Percentiles rank a stretch among this genome's conserved stretches.
These are phyloP conservation scores for Thinopyrum elongatum DNA, from an alignment of 176 grass and related monocot species.

Conservation along the genomic window DNA sequence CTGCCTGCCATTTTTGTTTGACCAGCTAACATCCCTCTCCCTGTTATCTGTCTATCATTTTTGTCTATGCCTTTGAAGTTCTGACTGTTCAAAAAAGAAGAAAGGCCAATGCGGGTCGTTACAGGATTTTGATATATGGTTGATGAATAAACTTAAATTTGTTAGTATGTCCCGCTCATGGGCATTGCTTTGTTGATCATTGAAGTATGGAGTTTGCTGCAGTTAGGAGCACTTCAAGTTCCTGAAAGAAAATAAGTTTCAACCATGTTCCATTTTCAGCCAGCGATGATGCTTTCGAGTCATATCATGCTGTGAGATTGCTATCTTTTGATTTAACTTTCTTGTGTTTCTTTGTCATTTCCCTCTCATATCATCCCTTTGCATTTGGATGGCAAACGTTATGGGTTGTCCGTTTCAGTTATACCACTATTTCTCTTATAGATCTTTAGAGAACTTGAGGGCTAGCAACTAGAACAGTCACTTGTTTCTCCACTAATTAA, in stretches of 20 bases:
- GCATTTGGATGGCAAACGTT: background rate
- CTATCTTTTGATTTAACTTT: constrained; percentile 6
- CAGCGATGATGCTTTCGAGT: constrained; percentile 87
- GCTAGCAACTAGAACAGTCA: background rate
- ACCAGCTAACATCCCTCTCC: too few species aligned
- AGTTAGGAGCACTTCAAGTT: constrained; percentile 65
- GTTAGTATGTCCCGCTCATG: background rate
- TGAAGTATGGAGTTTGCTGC: constrained; percentile 26
- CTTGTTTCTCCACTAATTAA: too few species aligned
- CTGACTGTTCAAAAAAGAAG: constrained; percentile 34
- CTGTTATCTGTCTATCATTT: too few species aligned
- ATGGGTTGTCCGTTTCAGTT: background rate
- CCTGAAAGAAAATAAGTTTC: constrained; percentile 63
- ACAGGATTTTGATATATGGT: constrained; percentile 84
- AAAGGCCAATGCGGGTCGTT: constrained; percentile 76
- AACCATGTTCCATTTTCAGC: constrained; percentile 60
- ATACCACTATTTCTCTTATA: background rate
- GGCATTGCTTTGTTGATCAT: constrained; percentile 25
- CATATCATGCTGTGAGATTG: constrained; percentile 83
- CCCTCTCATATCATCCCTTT: background rate
- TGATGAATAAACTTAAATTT: constrained; percentile 16
- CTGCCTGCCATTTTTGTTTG: too few species aligned
- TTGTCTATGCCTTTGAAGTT: too few species aligned
- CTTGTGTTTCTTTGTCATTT: background rate
- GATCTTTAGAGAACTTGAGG: background rate